Percentiles rank a stretch among this genome's conserved stretches.
These are phyloP conservation scores for Nasturtium officinale DNA, from an alignment of 345 rosid species.

Conservation along the genomic window DNA sequence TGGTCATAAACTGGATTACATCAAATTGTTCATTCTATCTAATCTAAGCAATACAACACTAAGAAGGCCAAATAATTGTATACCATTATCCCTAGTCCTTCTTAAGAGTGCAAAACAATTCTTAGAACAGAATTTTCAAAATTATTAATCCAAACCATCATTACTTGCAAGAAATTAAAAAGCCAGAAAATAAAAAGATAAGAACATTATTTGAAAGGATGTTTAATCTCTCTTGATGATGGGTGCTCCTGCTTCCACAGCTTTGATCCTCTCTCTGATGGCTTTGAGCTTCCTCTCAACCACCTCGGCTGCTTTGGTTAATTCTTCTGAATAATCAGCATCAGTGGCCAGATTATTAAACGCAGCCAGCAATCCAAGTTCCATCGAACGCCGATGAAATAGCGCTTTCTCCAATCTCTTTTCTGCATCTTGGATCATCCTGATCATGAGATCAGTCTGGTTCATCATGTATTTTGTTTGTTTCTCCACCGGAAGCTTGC, in stretches of 20 bases:
- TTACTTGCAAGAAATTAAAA: background rate
- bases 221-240: background rate
- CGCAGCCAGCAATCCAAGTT: constrained; percentile 32
- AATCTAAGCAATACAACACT: background rate
- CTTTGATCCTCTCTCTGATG: constrained; percentile 29
- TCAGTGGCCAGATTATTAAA: constrained; percentile 5
- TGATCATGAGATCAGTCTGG: constrained; percentile 46
- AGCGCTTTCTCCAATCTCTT: constrained; percentile 47
- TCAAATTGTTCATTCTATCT: background rate
- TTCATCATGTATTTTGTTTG: constrained; percentile 55
- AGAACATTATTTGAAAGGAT: background rate
- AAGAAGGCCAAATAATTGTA: background rate
- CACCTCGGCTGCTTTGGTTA: constrained; percentile 27
- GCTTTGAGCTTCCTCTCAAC: constrained; percentile 30
- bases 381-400: constrained; percentile 39
- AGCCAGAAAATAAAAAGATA: background rate
- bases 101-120: background rate
- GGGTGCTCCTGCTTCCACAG: constrained; percentile 18
- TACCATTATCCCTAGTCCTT: background rate
- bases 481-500: constrained; percentile 49
- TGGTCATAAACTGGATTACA: background rate
- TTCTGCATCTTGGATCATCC: constrained; percentile 43
- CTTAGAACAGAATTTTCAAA: background rate
- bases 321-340: constrained; percentile 37
- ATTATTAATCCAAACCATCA: constrained; percentile 11